Percentiles rank a stretch among this genome's conserved stretches.
Conservation (phyloP, 1,284 basidiomycete genomes). For the Ustilago crameri region DNA sequence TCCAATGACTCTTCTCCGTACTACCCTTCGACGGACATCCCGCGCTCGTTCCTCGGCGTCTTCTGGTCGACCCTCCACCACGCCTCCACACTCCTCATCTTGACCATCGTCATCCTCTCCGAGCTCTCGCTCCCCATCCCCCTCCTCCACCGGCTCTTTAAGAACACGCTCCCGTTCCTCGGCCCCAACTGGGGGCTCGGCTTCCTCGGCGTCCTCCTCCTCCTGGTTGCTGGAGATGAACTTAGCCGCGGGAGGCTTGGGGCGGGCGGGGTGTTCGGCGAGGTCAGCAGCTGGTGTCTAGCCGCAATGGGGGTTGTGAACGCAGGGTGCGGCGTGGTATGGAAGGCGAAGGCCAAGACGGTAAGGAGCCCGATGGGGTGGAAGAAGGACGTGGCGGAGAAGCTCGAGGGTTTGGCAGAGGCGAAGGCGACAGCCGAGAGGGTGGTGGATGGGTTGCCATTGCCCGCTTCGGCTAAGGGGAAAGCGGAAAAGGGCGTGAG, state of each 20-base stretch:
- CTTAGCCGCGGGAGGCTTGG: slow-evolving; percentile 16
- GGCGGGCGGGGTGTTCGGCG: slow-evolving; percentile 10
- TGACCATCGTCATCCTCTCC: slow-evolving; percentile 36
- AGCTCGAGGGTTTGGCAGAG: slow-evolving; percentile 33
- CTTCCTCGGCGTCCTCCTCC: slow-evolving; percentile 44
- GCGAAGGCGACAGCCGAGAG: slow-evolving; percentile 32
- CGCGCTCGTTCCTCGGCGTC: slow-evolving; percentile 48
- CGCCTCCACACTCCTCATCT: slow-evolving; percentile 20
- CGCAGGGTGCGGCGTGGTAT: slow-evolving; percentile 22
- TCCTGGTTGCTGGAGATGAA: slow-evolving; percentile 35
- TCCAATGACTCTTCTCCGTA: slow-evolving; percentile 14
- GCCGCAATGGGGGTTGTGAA: slow-evolving; percentile 32
- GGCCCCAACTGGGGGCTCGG: slow-evolving; percentile 50
- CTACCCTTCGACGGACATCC: slow-evolving; percentile 51
- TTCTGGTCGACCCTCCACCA: slow-evolving; percentile 58
- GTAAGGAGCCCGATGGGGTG: slow-evolving; percentile 32
- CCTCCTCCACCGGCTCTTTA: slow-evolving; percentile 35
- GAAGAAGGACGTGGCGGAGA: slow-evolving; percentile 33
- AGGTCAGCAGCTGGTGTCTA: slow-evolving; percentile 35
- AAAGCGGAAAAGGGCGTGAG: not conserved
- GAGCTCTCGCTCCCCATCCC: slow-evolving; percentile 47
- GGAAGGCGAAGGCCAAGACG: slow-evolving; percentile 33
- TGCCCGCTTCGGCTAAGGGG: not conserved
- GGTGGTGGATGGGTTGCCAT: slow-evolving; percentile 12
- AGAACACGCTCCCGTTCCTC: slow-evolving; percentile 47